Base-by-base conservation (phyloP, 108 stramenopile genomes). In the Pseudonitzschia multiseries region DNA sequence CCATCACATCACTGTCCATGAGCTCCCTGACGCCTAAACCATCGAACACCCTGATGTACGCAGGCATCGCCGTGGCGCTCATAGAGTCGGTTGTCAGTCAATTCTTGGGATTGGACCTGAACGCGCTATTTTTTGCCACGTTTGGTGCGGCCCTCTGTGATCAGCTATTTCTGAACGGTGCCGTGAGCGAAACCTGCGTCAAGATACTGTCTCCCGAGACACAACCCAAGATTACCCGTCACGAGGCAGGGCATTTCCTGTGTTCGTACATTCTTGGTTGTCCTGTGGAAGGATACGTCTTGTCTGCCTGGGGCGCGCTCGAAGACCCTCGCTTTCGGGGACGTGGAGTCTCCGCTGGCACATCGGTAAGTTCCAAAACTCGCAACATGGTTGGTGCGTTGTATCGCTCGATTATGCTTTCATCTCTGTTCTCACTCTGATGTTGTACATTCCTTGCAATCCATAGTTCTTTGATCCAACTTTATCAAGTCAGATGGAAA, bases 191-290 rank as follows among this genome's bases (percentile, higher is more conserved):
- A 79, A 83, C 89, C 15, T 76, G 72, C 13, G 18, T 88, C 44
- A 79, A 85, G 8, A 65, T 87, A 21, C 40, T 89, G 8, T 69
- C 69, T 21, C 93, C 92, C 0, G 85, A 86, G 64, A 79, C 87
- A 65, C 84, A 86, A 64, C 70, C 83, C 8, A 88, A 91, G 54
- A 93, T 98, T 46, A 75, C 84, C 22, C 66, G 83, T 33, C 97
- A 98, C 78, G 97, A 98, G 74, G 97, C 97, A 18, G 96, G 96
- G 12, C 97, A 98, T 76, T 94, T 98, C 68, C 62, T 98, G 9
- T 81, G 92, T 65, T 94, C 96, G 15, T 97, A 98, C 65, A 69
- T 98, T 21, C 80, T 96, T n/a, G 97, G 97, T 17, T 95, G 93
- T 79, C 95, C 95, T 2, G 94, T 97, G 4, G 94, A 96, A 73